A percentile compares a stretch with the other conserved stretches of the same genome.
Conservation (phyloP, 805 yeast genomes). For the Yarrowia sp. region DNA sequence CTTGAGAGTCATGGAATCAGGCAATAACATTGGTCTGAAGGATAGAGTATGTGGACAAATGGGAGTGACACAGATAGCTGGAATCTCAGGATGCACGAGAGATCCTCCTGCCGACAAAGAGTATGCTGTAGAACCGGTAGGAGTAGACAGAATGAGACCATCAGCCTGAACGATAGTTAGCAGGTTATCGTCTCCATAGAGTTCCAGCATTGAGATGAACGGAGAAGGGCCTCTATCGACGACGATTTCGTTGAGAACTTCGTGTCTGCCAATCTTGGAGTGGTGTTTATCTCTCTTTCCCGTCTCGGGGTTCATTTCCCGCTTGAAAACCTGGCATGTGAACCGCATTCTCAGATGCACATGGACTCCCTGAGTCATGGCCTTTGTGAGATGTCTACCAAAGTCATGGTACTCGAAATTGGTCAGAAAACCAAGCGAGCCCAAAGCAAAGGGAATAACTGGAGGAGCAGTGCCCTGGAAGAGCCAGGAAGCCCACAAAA, state of each 20-base stretch:
- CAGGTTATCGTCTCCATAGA: slow-evolving; percentile 85
- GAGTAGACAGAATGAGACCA: slow-evolving; percentile 90
- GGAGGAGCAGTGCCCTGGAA: slow-evolving; percentile 90
- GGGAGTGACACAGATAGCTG: slow-evolving; percentile 89
- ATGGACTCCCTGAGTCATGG: slow-evolving; percentile 73
- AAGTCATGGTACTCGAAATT: slow-evolving; percentile 81
- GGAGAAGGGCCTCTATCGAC: slow-evolving; percentile 96
- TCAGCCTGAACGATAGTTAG: slow-evolving; percentile 93
- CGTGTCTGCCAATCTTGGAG: slow-evolving; percentile 58
- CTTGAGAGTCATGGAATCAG: slow-evolving; percentile 87
- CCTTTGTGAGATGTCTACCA: slow-evolving; percentile 61
- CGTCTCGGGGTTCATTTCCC: slow-evolving; percentile 46
- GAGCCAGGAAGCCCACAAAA: slow-evolving; percentile 79
- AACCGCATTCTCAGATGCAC: slow-evolving; percentile 86
- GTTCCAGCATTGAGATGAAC: slow-evolving; percentile 84
- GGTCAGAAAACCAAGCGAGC: slow-evolving; percentile 89
- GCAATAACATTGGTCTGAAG: slow-evolving; percentile 88
- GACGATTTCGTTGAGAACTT: slow-evolving; percentile 87
- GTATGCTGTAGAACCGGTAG: slow-evolving; percentile 96
- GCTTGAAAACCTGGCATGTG: slow-evolving; percentile 73
- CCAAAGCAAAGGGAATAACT: slow-evolving; percentile 82
- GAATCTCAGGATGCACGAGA: slow-evolving; percentile 88
- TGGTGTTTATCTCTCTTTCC: slow-evolving; percentile 46
- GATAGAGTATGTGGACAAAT: slow-evolving; percentile 94
- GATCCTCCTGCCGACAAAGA: slow-evolving; percentile 94